Base-by-base conservation (phyloP, 2,329 filamentous ascomycete genomes). In the Pestalotiopsis sp. region DNA sequence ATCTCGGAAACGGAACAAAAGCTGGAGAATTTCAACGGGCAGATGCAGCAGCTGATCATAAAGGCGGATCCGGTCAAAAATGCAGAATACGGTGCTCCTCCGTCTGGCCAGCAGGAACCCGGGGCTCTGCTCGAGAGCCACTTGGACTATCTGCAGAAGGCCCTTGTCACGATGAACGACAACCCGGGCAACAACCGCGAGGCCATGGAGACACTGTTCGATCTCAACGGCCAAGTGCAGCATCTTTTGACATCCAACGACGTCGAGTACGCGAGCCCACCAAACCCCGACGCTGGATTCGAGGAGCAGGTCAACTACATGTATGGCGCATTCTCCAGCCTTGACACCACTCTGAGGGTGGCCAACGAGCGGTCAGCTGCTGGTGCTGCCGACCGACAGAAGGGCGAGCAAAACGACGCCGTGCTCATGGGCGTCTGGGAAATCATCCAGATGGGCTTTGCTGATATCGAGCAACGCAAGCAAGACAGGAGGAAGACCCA, bases 281-380 rank as follows among this genome's bases (percentile, higher is more conserved):
- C 92, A 3, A 79, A 85, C 44, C 79, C 85, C 3, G 83, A 85
- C 1, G 86, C 85, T 58, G 86, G 86, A 30, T 78, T 93, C 5
- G 85, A 91, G 60, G 86, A 89, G 30, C 93, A 96, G 72, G 81
- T 94, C 56, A 80, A 83, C 60, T 93, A 92, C 73, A 83, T 94
- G 70, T 86, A 92, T 70, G 82, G 88, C 35, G 86, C 86, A 2
- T 78, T 94, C 64, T 82, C 83, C 55, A 80, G 80, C 7, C 74
- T 88, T 3, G 84, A 85, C 63, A 73, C 77, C 6, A 81, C 84
- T 61, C 70, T 86, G n/a, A 75, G 76, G 22, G 79, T 77, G 55
- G 78, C 77, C 39, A 70, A 76, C 22, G 75, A 82, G 14, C 70
- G 73, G 22, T 74, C 78, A 3, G 76, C 71, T 17, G 71, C 74